phyloP scores from a whole-genome alignment of 2,329 filamentous ascomycete species.

The Trichophaea hybrida region DNA sequence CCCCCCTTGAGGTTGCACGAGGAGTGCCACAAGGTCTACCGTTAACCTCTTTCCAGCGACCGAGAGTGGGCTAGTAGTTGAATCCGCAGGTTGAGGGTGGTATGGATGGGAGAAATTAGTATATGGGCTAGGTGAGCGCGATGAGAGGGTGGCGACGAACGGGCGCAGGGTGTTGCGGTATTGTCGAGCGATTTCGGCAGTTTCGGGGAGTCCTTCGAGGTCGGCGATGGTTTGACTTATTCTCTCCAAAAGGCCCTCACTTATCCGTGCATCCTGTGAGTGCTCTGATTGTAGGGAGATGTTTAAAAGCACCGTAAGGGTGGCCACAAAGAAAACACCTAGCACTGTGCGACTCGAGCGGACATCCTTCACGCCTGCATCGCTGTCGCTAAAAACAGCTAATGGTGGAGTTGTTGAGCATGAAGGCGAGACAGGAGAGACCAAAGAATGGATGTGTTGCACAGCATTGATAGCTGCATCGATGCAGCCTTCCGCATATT shows the following conservation, averaged over 20 bases:
- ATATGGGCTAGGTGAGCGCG: background rate
- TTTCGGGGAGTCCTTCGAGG: background rate
- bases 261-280: background rate
- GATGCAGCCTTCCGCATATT: conserved; percentile 3
- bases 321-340: background rate
- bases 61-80: no score
- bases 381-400: background rate
- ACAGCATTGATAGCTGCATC: conserved; percentile 1
- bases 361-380: background rate
- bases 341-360: background rate
- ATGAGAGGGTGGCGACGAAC: background rate
- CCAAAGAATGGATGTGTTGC: background rate
- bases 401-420: background rate
- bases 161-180: background rate
- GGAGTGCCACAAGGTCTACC: background rate
- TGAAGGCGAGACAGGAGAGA: background rate
- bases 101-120: background rate
- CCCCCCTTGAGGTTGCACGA: background rate
- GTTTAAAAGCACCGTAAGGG: background rate
- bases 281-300: background rate
- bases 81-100: background rate
- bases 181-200: background rate
- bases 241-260: background rate
- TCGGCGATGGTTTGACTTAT: background rate
- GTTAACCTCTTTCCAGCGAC: background rate